Evolutionary conservation across 495 filamentous ascomycete species (phyloP).

Genomic region (Neurospora pannonica): DNA sequence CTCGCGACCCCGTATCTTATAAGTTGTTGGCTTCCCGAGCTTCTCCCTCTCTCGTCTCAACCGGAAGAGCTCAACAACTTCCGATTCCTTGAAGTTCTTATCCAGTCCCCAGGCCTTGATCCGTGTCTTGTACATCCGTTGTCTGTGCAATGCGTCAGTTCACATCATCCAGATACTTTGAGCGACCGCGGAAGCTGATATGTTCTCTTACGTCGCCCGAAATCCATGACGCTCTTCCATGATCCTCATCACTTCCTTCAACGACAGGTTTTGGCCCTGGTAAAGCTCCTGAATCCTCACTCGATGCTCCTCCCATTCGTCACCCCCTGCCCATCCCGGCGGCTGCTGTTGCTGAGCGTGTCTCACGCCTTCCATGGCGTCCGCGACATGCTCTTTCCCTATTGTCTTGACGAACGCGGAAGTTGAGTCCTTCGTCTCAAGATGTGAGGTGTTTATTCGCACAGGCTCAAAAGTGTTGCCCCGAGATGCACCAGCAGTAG

Average conservation of each 20-base stretch:
- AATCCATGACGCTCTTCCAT: conserved; percentile 27
- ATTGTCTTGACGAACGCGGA: neutral
- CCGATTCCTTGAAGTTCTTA: conserved; percentile 27
- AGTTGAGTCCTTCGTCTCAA: neutral
- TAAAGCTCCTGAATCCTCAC: conserved; percentile 26
- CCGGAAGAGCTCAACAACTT: conserved; percentile 21
- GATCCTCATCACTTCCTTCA: conserved; percentile 26
- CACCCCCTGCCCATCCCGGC: conserved; percentile 10
- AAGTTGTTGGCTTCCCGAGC: conserved; percentile 16
- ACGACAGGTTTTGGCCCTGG: conserved; percentile 19
- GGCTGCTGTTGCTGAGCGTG: neutral
- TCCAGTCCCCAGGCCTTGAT: conserved; percentile 27
- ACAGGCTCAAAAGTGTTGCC: neutral
- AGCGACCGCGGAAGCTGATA: neutral
- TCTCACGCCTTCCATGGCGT: neutral
- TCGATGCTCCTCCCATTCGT: conserved; percentile 13
- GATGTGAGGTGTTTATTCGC: neutral
- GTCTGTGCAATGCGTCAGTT: conserved; percentile 6
- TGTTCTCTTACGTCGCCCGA: conserved; percentile 21
- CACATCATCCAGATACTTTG: conserved; percentile 1
- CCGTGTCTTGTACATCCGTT: conserved; percentile 29
- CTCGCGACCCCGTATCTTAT: conserved; percentile 19
- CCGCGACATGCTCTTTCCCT: neutral
- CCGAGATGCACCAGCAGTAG: neutral
- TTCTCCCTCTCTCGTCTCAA: conserved; percentile 18